Percentiles rank a stretch among this genome's conserved stretches.
Conservation (phyloP, 768 basidiomycete genomes). For the Daedaleopsis nitida region DNA sequence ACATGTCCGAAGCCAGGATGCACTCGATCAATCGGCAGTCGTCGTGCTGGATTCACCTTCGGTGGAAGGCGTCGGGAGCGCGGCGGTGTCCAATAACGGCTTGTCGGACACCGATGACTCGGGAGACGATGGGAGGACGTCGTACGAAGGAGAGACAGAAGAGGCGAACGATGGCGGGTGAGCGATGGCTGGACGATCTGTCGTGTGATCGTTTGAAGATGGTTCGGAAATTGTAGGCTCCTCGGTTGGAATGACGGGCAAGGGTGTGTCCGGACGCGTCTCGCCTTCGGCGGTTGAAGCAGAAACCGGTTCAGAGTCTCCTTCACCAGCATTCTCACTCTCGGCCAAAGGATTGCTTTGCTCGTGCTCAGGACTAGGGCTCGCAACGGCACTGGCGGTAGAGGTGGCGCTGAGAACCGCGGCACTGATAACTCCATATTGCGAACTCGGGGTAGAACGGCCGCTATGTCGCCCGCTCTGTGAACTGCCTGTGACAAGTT, state of each 20-base stretch:
- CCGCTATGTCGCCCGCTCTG: neutral
- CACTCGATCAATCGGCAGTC: neutral
- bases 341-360: neutral
- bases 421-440: neutral
- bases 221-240: neutral
- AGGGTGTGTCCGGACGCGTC: neutral
- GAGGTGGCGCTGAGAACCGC: slow-evolving; percentile 31
- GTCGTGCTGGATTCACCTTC: slow-evolving; percentile 9
- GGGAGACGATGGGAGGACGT: slow-evolving; percentile 47
- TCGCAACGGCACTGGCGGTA: slow-evolving; percentile 43
- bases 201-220: neutral
- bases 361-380: slow-evolving; percentile 1
- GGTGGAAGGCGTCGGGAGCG: neutral
- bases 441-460: slow-evolving; percentile 1
- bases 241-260: neutral
- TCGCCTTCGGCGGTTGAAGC: neutral
- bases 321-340: neutral
- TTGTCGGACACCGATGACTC: slow-evolving; percentile 43
- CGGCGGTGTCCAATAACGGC: slow-evolving; percentile 37
- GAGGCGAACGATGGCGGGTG: slow-evolving; percentile 27
- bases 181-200: neutral
- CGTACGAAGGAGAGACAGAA: slow-evolving; percentile 37
- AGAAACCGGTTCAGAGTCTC: neutral
- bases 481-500: neutral
- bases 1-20: neutral